A percentile compares a stretch with the other conserved stretches of the same genome.
Evolutionary conservation across 305 asterid genomes (phyloP).

Genomic region (Petunia hybrid): DNA sequence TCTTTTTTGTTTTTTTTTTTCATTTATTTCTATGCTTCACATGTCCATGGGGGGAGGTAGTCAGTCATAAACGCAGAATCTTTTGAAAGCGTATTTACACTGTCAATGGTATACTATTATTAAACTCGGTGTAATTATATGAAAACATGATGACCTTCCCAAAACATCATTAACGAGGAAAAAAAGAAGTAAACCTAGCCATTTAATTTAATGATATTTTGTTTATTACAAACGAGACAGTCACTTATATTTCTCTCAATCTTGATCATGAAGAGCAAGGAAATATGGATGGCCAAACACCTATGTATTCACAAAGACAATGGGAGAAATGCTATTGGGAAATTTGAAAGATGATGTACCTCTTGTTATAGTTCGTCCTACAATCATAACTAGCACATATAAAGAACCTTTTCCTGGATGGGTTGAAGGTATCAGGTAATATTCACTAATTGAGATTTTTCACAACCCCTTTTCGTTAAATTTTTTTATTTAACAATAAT

Average conservation of each 20-base stretch:
- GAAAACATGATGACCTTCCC: too few relatives aligned
- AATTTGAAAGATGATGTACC: slow-evolving; percentile 57
- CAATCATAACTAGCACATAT: slow-evolving; percentile 77
- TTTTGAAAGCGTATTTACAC: too few relatives aligned
- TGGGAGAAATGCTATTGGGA: slow-evolving; percentile 86
- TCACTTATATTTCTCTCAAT: neutral
- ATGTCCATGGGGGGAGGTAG: too few relatives aligned
- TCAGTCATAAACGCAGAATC: too few relatives aligned
- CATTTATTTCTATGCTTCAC: neutral
- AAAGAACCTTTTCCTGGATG: slow-evolving; percentile 94
- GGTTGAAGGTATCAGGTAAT: slow-evolving; percentile 93
- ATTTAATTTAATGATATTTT: too few relatives aligned
- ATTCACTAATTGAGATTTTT: neutral
- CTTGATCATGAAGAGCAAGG: slow-evolving; percentile 60
- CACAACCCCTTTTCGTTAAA: neutral
- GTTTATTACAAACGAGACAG: neutral
- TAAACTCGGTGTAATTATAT: too few relatives aligned
- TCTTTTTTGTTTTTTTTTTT: too few relatives aligned
- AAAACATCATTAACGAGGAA: too few relatives aligned
- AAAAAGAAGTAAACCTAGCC: too few relatives aligned
- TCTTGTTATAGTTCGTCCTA: slow-evolving; percentile 75
- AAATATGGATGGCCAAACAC: slow-evolving; percentile 95
- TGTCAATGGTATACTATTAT: too few relatives aligned
- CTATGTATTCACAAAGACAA: slow-evolving; percentile 79
- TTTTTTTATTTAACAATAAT: neutral